A percentile compares a stretch with the other conserved stretches of the same genome.
phyloP scores from a whole-genome alignment of 768 basidiomycete species.

The Wakefieldia striispora region DNA sequence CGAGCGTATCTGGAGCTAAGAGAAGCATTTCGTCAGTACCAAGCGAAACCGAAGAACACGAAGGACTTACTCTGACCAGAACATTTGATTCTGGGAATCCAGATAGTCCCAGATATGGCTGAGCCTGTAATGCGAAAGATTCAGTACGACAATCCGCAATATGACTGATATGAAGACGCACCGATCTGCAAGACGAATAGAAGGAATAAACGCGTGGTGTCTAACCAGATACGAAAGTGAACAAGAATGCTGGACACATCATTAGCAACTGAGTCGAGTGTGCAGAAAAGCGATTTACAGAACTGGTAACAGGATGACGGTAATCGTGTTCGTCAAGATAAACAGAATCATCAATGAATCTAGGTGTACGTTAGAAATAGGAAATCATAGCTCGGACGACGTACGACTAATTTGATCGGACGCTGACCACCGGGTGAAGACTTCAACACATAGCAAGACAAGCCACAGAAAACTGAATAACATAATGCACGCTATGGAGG shows the following conservation, averaged over 20 bases:
- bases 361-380: slow-evolving; percentile 2
- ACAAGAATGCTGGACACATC: slow-evolving; percentile 39
- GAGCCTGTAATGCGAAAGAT: slow-evolving; percentile 30
- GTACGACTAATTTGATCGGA: slow-evolving; percentile 46
- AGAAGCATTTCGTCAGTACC: background rate
- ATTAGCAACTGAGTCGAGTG: background rate
- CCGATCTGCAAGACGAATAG: slow-evolving; percentile 47
- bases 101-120: slow-evolving; percentile 42
- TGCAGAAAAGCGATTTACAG: slow-evolving; percentile 35
- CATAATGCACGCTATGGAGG: slow-evolving; percentile 39
- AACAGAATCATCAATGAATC: slow-evolving; percentile 44
- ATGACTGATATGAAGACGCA: slow-evolving; percentile 20
- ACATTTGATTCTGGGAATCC: slow-evolving; percentile 44
- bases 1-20: slow-evolving; percentile 39
- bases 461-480: slow-evolving; percentile 49
- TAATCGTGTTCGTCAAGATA: slow-evolving; percentile 39
- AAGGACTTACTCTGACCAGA: slow-evolving; percentile 37
- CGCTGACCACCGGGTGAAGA: slow-evolving; percentile 46
- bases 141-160: background rate
- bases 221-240: slow-evolving; percentile 51
- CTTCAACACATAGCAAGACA: slow-evolving; percentile 43
- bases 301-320: slow-evolving; percentile 40
- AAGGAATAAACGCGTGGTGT: slow-evolving; percentile 48
- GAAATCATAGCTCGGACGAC: slow-evolving; percentile 10
- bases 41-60: background rate